A percentile compares a stretch with the other conserved stretches of the same genome.
These are phyloP conservation scores for Umbelopsis ramanniana DNA, from an alignment of 192 early-diverging fungal species.

Conservation along the genomic window DNA sequence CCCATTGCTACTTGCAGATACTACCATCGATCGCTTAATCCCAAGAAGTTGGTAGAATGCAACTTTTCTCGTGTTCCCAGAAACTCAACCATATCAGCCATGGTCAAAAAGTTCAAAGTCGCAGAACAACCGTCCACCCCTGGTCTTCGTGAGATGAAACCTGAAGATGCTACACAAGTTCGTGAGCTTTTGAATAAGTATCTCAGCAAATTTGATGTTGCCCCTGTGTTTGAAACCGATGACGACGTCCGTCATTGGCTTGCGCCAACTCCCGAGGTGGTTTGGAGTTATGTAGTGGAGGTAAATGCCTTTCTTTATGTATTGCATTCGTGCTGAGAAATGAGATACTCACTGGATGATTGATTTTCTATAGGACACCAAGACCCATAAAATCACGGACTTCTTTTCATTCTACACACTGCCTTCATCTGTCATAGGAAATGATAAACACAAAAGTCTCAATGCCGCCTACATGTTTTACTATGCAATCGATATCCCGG, in stretches of 20 bases:
- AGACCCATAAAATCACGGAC: conserved; percentile 74
- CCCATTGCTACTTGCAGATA: conserved; percentile 87
- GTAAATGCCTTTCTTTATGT: conserved; percentile 35
- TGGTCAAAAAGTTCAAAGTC: conserved; percentile 75
- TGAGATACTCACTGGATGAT: neutral
- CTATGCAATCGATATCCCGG: conserved; percentile 68
- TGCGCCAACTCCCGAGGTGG: conserved; percentile 78
- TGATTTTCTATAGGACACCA: conserved; percentile 45
- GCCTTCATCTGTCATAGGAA: conserved; percentile 87
- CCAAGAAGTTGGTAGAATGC: conserved; percentile 92
- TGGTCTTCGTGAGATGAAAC: conserved; percentile 82
- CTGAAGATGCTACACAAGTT: conserved; percentile 77
- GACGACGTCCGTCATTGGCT: conserved; percentile 94
- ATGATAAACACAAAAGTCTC: conserved; percentile 71
- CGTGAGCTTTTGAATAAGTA: conserved; percentile 78
- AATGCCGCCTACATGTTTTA: conserved; percentile 96
- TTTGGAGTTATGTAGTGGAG: conserved; percentile 96
- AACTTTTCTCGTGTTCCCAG: conserved; percentile 85
- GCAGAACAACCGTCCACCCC: conserved; percentile 61
- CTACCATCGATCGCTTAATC: conserved; percentile 93
- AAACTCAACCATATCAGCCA: conserved; percentile 72
- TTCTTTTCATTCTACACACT: conserved; percentile 96
- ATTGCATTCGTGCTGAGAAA: neutral
- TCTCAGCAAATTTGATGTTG: conserved; percentile 66
- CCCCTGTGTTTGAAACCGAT: conserved; percentile 73